phyloP scores from a whole-genome alignment of 148 eudicot species.

The Rhododendron griersonianum region DNA sequence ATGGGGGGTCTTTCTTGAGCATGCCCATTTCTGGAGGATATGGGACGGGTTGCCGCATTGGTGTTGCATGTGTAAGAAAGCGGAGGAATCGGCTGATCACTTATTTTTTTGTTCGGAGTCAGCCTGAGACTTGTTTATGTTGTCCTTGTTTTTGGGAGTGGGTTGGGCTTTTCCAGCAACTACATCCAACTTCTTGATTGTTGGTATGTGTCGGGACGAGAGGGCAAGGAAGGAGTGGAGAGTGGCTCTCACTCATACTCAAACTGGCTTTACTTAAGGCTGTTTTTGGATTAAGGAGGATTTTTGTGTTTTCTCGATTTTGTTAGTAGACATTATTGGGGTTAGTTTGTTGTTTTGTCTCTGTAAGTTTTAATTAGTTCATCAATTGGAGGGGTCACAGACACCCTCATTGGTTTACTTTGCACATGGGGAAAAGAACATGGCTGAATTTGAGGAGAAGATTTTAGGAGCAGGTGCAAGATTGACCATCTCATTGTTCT shows the following conservation, averaged over 20 bases:
- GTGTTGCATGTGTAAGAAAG: not conserved
- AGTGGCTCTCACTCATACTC: not conserved
- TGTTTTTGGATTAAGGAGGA: not conserved
- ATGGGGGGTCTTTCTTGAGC: not conserved
- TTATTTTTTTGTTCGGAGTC: not conserved
- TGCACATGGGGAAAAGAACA: not conserved
- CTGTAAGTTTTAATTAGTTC: not conserved
- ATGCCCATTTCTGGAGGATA: not conserved
- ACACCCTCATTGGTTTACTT: not conserved
- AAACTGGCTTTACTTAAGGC: not conserved
- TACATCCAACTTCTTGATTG: not conserved
- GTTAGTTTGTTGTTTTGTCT: not conserved
- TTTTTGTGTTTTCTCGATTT: not conserved
- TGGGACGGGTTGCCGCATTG: not conserved
- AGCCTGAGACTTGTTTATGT: not conserved
- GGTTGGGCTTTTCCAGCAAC: not conserved
- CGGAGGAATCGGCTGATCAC: not conserved
- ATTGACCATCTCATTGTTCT: not conserved
- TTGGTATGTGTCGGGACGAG: not conserved
- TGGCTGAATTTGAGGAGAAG: not conserved
- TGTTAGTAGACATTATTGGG: not conserved
- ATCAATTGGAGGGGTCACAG: not conserved
- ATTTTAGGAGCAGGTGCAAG: not conserved
- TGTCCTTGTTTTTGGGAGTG: not conserved
- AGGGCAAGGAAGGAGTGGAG: not conserved